Evolutionary conservation across 2,329 filamentous ascomycete genomes (phyloP).

Genomic region (Colletotrichum plurivorum): DNA sequence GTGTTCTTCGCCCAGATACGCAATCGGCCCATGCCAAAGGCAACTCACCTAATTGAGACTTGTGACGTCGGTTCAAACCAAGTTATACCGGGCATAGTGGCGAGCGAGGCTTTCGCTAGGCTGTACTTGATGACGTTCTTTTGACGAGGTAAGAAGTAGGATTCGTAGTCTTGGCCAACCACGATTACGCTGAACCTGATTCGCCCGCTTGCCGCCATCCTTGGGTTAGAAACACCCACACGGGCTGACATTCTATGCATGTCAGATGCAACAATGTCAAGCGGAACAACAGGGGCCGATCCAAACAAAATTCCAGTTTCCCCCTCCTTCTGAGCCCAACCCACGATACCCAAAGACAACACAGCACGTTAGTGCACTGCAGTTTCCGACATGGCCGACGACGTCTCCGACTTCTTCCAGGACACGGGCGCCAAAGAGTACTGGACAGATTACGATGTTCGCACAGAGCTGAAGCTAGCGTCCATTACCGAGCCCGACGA

Average conservation of each 20-base stretch:
- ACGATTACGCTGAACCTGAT: not conserved
- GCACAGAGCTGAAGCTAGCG: not conserved
- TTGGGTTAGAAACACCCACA: not conserved
- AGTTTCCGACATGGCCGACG: not conserved
- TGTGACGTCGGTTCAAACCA: no score
- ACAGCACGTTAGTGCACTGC: not conserved
- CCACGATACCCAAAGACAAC: not conserved
- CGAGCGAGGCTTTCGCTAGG: no score
- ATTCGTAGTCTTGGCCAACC: no score
- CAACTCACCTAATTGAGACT: no score
- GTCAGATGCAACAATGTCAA: not conserved
- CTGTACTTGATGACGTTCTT: no score
- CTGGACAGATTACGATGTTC: constrained; percentile 5
- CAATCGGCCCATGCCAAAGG: no score
- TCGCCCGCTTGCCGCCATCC: not conserved
- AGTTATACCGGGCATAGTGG: no score
- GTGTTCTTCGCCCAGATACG: no score
- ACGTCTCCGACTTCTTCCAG: constrained; percentile 3
- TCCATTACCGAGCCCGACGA: not conserved
- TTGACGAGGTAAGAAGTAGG: no score
- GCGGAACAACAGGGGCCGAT: not conserved
- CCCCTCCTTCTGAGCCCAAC: not conserved
- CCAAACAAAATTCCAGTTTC: not conserved
- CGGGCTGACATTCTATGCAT: not conserved
- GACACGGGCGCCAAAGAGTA: not conserved